Evolutionary conservation across 371 early-diverging fungal genomes (phyloP), one percentile per base, ranked within the genome.

Genomic region (Mucor plumbeus): DNA sequence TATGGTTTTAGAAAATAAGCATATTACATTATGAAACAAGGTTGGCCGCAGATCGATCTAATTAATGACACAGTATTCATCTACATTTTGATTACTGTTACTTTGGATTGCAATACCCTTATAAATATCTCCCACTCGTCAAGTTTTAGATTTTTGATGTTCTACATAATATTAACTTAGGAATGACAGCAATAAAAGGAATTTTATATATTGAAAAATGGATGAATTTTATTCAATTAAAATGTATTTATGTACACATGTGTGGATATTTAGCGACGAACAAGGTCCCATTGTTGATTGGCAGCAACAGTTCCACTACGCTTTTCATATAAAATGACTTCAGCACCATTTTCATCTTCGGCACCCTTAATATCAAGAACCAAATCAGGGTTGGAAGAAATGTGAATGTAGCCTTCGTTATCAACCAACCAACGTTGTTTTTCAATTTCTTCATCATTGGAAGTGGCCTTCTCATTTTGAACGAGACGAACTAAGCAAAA

Each of bases 351-450:
- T 7, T 72, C 67, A 34, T 75, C 74, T 50, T 75, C 72, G 59
- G 65, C 72, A 55, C 70, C 75, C 33, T 73, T 63, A 57, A 75
- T 72, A 50, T 76, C 76, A 9, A 76, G 39, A 10, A 76, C 76
- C 17, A 76, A 64, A n/a, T 65, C 31, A 31, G 65, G 64, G 21
- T 73, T 38, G 38, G 70, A 59, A 39, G 62, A 39, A 40, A 62
- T 66, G 39, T 73, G 73, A 56, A 76, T 70, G 35, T 62, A 99
- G 1, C 95, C 95, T 56, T 96, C 94, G 3, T 83, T 73, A 53
- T 90, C 90, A 53, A 95, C 76, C 2, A 90, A 70, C 75, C 95
- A 94, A 15, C 68, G 76, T 5, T 98, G 98, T 69, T 90, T 90
- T 11, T 80, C 90, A 5, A 84, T 84, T 33, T 92, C 90, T 71